Base-by-base conservation (phyloP, 257 asterid species). In the Solanum bulbocastanum region DNA sequence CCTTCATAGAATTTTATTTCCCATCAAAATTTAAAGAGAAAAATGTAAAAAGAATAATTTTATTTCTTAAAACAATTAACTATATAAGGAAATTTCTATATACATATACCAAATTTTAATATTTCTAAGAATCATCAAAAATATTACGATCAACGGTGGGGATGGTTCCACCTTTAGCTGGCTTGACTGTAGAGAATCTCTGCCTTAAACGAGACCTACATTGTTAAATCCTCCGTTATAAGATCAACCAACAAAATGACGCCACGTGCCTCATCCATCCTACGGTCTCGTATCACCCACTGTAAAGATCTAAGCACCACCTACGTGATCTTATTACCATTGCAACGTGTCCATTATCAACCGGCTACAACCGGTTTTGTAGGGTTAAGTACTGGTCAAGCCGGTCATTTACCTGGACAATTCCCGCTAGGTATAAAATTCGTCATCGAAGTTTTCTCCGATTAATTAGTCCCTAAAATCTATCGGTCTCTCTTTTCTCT, bases 401-500 rank as follows among this genome's bases (percentile, higher is more conserved):
- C 94, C 94, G 91, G 98, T 93, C 69, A 90, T 87, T 52, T 86
- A 90, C 83, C 89, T 74, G 86, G 84, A 86, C 89, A 78, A 91
- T 91, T 92, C 93, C 94, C 96, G 94, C 95, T 92, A 89, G 92
- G 87, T 94, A 91, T 92, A 93, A 93, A 92, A 88, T 72, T 30
- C 36, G 18, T 20, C 83, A 72, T 74, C 44, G 36, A 40, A 20
- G 20, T 81, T 39, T 60, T 69, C 1, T 69, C 89, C 62, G 87
- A 88, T 86, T 86, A 74, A 86, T 88, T 58, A 86, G 46, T 86
- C 89, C 37, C 86, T 18, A 13, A 73, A 88, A 86, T 65, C 83
- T 88, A 65, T 65, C 32, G 18, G 33, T 10, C 72, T 65, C 72
- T 65, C 33, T 85, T 44, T 88, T 85, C 89, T 88, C 89, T 36